These are phyloP conservation scores for Talaromyces sp. DNA, from an alignment of 2,329 filamentous ascomycete species.

Conservation along the genomic window DNA sequence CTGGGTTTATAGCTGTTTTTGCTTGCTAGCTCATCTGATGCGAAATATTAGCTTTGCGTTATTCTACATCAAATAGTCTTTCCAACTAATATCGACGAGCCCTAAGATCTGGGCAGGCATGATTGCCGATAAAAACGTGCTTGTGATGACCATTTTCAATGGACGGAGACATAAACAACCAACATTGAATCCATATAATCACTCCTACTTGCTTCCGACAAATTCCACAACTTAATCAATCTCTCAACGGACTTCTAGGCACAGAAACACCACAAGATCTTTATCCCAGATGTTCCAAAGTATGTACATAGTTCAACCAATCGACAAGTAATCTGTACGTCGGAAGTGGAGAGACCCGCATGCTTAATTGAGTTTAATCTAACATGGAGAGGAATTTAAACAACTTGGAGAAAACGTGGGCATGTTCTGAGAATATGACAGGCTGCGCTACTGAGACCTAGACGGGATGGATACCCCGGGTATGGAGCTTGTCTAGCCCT, in stretches of 20 bases:
- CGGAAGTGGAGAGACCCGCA: neutral
- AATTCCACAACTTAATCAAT: neutral
- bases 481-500: neutral
- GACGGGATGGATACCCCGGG: neutral
- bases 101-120: too few relatives aligned
- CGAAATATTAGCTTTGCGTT: too few relatives aligned
- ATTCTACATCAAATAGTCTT: too few relatives aligned
- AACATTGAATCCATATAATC: neutral
- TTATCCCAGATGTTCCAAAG: neutral
- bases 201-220: neutral
- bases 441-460: neutral
- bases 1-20: too few relatives aligned
- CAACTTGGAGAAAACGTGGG: neutral
- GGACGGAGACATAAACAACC: neutral
- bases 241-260: neutral
- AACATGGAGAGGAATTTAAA: neutral
- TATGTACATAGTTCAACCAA: neutral
- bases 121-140: too few relatives aligned
- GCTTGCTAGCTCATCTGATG: too few relatives aligned
- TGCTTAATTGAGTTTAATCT: neutral
- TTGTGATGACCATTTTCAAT: too few relatives aligned
- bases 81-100: too few relatives aligned
- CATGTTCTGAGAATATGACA: neutral
- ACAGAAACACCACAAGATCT: neutral
- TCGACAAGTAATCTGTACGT: neutral